A percentile compares a stretch with the other conserved stretches of the same genome.
Conservation (phyloP, 176 grass and related monocot genomes). For the Eragrostis curvula region DNA sequence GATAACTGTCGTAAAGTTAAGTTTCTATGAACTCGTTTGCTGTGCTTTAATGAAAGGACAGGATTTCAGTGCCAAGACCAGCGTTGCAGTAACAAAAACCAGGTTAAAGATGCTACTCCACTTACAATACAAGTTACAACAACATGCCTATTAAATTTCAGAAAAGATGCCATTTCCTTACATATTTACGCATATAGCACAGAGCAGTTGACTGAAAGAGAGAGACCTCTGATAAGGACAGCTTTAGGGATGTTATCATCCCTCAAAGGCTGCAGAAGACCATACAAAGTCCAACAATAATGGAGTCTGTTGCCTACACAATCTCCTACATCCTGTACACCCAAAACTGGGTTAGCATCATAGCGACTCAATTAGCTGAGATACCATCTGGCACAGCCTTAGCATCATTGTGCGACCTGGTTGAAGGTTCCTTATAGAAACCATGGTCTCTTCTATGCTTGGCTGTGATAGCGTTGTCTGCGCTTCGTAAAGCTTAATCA, state of each 20-base stretch:
- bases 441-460: constrained; percentile 31
- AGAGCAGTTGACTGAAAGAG: neutral
- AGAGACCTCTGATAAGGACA: neutral
- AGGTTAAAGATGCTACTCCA: neutral
- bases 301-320: neutral
- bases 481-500: constrained; percentile 50
- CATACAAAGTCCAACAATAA: neutral
- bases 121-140: neutral
- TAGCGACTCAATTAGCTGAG: constrained; percentile 40
- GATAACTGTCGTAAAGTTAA: too few relatives aligned
- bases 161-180: neutral
- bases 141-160: constrained; percentile 4
- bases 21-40: neutral
- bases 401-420: constrained; percentile 53
- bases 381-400: constrained; percentile 67
- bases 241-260: neutral
- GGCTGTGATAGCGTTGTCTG: constrained; percentile 60
- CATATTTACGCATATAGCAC: neutral
- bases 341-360: constrained; percentile 18
- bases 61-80: too few relatives aligned
- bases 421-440: constrained; percentile 58
- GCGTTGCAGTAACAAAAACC: neutral
- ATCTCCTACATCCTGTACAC: neutral
- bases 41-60: neutral
- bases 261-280: neutral